phyloP scores from a whole-genome alignment of 1,139 yeast genomes.

The Pichia kudriavzevii region DNA sequence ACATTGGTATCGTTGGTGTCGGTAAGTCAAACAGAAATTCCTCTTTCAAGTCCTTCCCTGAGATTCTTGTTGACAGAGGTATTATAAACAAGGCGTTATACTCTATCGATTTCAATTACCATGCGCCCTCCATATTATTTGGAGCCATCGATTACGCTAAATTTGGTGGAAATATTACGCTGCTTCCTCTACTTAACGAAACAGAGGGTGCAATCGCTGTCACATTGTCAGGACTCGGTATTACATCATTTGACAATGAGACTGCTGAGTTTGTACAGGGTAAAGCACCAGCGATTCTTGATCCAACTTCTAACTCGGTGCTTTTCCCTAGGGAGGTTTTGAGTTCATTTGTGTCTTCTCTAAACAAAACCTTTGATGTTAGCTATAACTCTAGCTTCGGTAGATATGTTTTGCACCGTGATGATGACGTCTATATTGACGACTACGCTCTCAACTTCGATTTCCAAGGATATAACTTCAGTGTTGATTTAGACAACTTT shows the following conservation, averaged over 20 bases:
- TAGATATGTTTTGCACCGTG: constrained; percentile 29
- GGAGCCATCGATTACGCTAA: constrained; percentile 49
- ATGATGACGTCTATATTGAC: constrained; percentile 8
- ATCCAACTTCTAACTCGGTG: constrained; percentile 33
- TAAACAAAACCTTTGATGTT: constrained; percentile 31
- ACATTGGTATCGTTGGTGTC: constrained; percentile 52
- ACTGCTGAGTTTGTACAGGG: constrained; percentile 28
- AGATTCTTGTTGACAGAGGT: constrained; percentile 34
- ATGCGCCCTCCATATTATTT: constrained; percentile 39
- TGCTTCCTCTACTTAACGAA: constrained; percentile 34
- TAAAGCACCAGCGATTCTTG: constrained; percentile 38
- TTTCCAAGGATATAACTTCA: constrained; percentile 42
- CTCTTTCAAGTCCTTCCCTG: constrained; percentile 35
- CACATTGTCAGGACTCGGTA: constrained; percentile 9
- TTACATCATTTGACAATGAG: constrained; percentile 1
- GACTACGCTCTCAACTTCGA: constrained; percentile 26
- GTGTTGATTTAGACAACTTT: constrained; percentile 36
- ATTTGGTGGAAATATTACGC: constrained; percentile 36
- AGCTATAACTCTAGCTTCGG: constrained; percentile 24
- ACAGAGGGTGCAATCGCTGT: constrained; percentile 22
- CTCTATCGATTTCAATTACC: constrained; percentile 34
- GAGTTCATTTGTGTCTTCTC: constrained; percentile 31
- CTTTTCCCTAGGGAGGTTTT: constrained; percentile 39
- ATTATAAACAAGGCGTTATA: constrained; percentile 43
- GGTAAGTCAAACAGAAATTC: constrained; percentile 31